Evolutionary conservation across 129 eudicot species (phyloP), one percentile per base, ranked within the genome.

Genomic region (Escallonia rubra): DNA sequence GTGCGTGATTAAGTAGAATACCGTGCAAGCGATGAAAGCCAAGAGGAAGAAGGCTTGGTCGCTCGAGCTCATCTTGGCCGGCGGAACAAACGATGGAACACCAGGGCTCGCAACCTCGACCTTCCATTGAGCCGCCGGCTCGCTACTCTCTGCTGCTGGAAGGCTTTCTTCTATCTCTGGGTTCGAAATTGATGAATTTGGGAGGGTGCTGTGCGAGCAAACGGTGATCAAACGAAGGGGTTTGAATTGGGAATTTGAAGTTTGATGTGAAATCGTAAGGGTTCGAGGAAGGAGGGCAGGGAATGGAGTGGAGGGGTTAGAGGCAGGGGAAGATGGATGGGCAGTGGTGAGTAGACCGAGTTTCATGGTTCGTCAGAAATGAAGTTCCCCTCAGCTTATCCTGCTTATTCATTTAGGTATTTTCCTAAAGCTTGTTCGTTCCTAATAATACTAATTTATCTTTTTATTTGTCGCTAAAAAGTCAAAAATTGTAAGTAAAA

Each of bases 21-120:
- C 96, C 81, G 94, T 79, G 90, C 90, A 90, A 69, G 86, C 94
- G 51, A 86, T 79, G 82, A 90, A 86, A 10, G 90, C 68, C 47
- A 86, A 54, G 46, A 90, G 88, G 76, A 83, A 82, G 72, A 81
- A 86, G 66, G 94, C 94, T 66, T 79, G 90, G 63, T 90, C 88
- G 64, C 81, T 77, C 47, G 63, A 66, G 78, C 83, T 90, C 63
- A 83, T 83, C 65, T 57, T 81, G 11, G 82, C n/a, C 62, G 78
- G 61, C 12, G 77, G 59, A 59, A 63, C 10, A 78, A 40, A 66
- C 10, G 81, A 63, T 0, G 87, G 85, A 61, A 71, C 11, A 16
- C 42, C 49, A 23, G 87, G 77, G 63, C 63, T 83, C 42, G 74
- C 53, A 63, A 88, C 75, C 85, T 75, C 69, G 57, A 80, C 73